Conservation (phyloP, 2,329 filamentous ascomycete species). For the Ophiostoma ulmi region DNA sequence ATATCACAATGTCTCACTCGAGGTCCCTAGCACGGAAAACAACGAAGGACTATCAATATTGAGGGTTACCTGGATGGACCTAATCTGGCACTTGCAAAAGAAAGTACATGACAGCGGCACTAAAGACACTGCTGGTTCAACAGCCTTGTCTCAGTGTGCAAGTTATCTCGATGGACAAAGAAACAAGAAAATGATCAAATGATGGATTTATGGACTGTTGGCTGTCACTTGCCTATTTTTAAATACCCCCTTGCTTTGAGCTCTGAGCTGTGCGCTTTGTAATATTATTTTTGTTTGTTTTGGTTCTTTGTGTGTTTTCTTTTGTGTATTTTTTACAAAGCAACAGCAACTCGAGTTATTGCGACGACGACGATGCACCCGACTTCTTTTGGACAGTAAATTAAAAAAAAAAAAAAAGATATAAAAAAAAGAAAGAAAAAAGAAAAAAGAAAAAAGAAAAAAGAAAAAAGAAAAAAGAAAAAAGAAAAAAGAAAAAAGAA, state of each 20-base stretch:
- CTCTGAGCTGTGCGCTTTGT: neutral
- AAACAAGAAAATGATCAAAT: neutral
- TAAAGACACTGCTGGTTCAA: neutral
- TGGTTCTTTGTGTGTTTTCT: neutral
- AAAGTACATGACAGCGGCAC: neutral
- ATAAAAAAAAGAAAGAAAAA: too few relatives aligned
- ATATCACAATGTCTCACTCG: neutral
- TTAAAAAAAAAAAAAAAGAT: too few relatives aligned
- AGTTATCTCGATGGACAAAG: neutral
- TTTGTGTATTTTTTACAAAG: neutral
- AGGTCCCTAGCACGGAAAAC: neutral
- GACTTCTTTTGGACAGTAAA: too few relatives aligned
- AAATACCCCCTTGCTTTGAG: neutral
- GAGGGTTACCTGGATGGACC: neutral
- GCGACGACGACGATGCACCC: too few relatives aligned
- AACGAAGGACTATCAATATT: neutral
- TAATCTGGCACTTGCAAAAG: neutral
- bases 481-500: too few relatives aligned
- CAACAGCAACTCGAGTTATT: too few relatives aligned
- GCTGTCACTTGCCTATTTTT: neutral
- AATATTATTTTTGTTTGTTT: neutral
- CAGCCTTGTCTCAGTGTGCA: neutral
- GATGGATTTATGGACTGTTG: neutral
- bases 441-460: too few relatives aligned
- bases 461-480: too few relatives aligned